These are phyloP conservation scores for Brassica hybrid DNA, from an alignment of 441 rosid species.

Conservation along the genomic window DNA sequence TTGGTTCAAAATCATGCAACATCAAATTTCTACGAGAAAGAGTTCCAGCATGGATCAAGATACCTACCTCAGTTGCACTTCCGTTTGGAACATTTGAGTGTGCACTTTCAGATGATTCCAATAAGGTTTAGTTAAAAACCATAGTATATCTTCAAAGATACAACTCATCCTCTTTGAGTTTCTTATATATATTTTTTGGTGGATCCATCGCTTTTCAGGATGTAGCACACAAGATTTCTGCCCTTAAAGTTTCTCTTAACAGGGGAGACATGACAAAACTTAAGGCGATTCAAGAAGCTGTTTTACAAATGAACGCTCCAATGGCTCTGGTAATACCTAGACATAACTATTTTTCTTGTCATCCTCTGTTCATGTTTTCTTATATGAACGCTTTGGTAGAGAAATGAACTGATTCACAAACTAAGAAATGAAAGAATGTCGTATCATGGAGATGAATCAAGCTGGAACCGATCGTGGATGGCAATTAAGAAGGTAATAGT, in stretches of 20 bases:
- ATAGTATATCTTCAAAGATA: slow-evolving; percentile 6
- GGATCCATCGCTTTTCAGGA: slow-evolving; percentile 47
- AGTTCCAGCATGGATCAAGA: slow-evolving; percentile 81
- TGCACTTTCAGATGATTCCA: slow-evolving; percentile 58
- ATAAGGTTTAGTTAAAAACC: slow-evolving; percentile 53
- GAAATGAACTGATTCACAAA: slow-evolving; percentile 62
- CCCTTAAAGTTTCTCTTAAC: slow-evolving; percentile 44
- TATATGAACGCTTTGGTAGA: slow-evolving; percentile 47
- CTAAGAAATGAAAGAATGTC: slow-evolving; percentile 67
- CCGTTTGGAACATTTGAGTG: slow-evolving; percentile 81
- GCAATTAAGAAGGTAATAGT: slow-evolving; percentile 70
- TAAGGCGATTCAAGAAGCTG: slow-evolving; percentile 59
- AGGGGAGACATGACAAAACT: slow-evolving; percentile 64
- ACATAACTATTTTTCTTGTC: background rate
- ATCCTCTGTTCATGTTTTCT: slow-evolving; percentile 20
- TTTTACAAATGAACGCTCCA: slow-evolving; percentile 59
- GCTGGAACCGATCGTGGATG: slow-evolving; percentile 76
- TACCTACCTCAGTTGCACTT: slow-evolving; percentile 74
- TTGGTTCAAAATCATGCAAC: slow-evolving; percentile 83
- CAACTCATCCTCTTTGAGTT: slow-evolving; percentile 12
- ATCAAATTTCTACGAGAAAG: slow-evolving; percentile 64
- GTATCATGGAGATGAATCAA: slow-evolving; percentile 70
- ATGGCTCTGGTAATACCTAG: slow-evolving; percentile 50
- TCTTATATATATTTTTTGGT: background rate
- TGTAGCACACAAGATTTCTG: slow-evolving; percentile 50